Evolutionary conservation across 1,139 yeast genomes (phyloP), one percentile per base, ranked within the genome.

Genomic region (Nakaseomyces delphensis): DNA sequence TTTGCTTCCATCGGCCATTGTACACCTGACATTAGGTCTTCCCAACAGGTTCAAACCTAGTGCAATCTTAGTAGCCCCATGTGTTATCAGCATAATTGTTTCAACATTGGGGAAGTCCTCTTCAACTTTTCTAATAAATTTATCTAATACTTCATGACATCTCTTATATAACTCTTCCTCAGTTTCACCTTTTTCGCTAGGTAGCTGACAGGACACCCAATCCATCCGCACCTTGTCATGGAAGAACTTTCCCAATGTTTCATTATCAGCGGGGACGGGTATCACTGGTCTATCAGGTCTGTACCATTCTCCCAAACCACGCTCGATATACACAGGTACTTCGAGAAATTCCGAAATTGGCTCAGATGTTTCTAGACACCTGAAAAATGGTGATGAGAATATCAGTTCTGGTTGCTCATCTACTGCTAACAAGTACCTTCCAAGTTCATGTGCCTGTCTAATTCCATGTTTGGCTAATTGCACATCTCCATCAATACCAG

Each of bases 21-120:
- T 57, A 28, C 72, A 77, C 43, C 66, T 63, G 2, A 74, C 74
- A 31, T 66, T 62, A 2, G 60, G 52, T 44, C 70, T 69, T 2
- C 74, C 75, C 50, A 78, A 59, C 21, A 84, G 65, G 1, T 82
- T 74, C 70, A 82, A 71, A 2, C 91, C 93, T 20, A 84, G 66
- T 0, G 87, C 86, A 45, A 83, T 83, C 56, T 80, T 80, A 8
- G 87, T 73, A 7, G 95, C 95, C 2, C 94, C 95, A 59, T 84
- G 95, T 5, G 89, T 77, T 35, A 82, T 74, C 10, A 84, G 66
- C 40, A 84, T 59, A 10, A 84, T 63, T 1, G 73, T 68, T 32
- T 75, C 70, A 21, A 73, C 59, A 2, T 76, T 66, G 3, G 86
- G 84, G 53, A 67, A 68, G 49, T 69, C 65, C n/a, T 55, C 48